Conservation (phyloP, 2,329 filamentous ascomycete genomes). For the Sporothrix luriei region DNA sequence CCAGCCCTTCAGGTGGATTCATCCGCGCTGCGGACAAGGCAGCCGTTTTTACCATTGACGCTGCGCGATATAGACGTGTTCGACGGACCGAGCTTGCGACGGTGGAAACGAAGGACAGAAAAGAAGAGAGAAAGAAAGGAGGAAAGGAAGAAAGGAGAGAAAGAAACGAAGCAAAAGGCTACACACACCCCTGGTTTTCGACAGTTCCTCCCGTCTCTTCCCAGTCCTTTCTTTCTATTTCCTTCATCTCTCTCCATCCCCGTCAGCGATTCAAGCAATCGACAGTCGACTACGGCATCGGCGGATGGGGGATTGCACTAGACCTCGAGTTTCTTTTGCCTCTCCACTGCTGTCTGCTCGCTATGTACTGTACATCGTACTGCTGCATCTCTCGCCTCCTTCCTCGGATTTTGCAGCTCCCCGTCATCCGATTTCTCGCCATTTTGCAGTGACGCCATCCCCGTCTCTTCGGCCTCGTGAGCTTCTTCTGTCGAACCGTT, state of each 20-base stretch:
- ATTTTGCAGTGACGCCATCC: slow-evolving; percentile 2
- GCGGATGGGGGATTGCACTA: slow-evolving; percentile 14
- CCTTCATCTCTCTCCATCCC: not conserved
- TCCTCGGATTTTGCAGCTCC: not conserved
- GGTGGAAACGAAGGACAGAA: not conserved
- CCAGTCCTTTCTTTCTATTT: not conserved
- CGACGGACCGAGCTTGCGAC: slow-evolving; percentile 13
- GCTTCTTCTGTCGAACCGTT: not conserved
- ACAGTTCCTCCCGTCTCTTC: not conserved
- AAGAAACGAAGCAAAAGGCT: not conserved
- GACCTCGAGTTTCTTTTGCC: not conserved
- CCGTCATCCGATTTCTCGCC: not conserved
- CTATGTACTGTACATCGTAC: not conserved
- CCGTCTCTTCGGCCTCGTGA: not conserved
- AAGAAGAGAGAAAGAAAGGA: not conserved
- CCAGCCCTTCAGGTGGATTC: not conserved
- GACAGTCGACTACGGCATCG: slow-evolving; percentile 5
- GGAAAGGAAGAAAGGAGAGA: not conserved
- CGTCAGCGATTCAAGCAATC: not conserved
- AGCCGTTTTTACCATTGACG: slow-evolving; percentile 19
- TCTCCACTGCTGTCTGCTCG: not conserved
- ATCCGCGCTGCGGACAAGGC: slow-evolving; percentile 23
- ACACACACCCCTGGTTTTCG: not conserved
- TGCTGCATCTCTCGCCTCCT: slow-evolving; percentile 1
- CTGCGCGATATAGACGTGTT: slow-evolving; percentile 19